Base-by-base conservation (phyloP, 2,329 filamentous ascomycete genomes). In the Diaporthe citriasiana region DNA sequence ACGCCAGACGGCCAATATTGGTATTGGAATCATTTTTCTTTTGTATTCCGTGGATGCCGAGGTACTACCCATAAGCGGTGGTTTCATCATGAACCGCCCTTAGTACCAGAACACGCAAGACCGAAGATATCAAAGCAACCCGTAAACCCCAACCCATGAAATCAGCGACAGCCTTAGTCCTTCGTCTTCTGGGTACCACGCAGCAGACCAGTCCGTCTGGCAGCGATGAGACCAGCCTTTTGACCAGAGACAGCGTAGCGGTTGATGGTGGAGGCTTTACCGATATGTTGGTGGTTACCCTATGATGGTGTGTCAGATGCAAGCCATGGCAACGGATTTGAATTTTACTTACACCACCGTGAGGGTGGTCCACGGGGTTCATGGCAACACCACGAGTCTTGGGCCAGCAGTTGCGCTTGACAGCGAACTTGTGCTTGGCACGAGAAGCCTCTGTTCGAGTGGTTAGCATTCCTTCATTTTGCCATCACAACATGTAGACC, bases 301-400 rank as follows among this genome's bases (percentile, higher is more conserved):
- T 89, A 84, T 83, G 79, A 66, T 75, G 75, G 27, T 72, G 77
- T 82, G 85, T 91, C 84, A 90, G 87, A 77, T 74, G 53, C 50
- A 51, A 75, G 73, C 75, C 53, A 51, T 55, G 69, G 53, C 59
- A 17, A 40, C 8, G 33, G 22, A 9, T 3, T 56, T 7, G 72
- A 69, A 66, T 60, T 66, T 73, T 81, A 90, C 89, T 82, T 90
- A 90, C 89, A 94, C 93, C 94, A 94, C 94, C 94, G 93, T 97
- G 94, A 87, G 94, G 94, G 92, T 99, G 97, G 90, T 99, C 97
- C 84, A 99, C 97, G 83, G 97, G 97, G 91, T 99, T 99, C 97
- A 99, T 99, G 89, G 97, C 97, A 93, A 99, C 97, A 98, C 97
- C 97, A 97, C 97, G 96, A 92, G 97, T 99, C 94, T 97, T 98